Conservation (phyloP, 169 alveolate species). For the Theileria sp. region DNA sequence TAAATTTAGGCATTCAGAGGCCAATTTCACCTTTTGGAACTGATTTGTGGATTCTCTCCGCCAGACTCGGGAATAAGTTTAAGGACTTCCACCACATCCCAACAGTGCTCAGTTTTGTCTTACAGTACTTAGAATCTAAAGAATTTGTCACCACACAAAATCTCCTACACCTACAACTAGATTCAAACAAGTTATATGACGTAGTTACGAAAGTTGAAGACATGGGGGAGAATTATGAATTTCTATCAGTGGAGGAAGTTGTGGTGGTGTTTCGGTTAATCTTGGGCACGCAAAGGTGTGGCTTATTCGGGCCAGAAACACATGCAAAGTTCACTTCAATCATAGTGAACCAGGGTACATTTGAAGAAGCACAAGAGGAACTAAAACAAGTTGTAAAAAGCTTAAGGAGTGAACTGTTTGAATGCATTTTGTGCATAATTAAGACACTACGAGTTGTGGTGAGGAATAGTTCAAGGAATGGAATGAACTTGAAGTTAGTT, state of each 20-base stretch:
- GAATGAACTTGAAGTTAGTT: constrained; percentile 36
- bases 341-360: constrained; percentile 25
- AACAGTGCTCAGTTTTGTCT: constrained; percentile 65
- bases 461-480: constrained; percentile 32
- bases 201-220: constrained; percentile 62
- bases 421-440: constrained; percentile 51
- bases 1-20: constrained; percentile 55
- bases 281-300: constrained; percentile 71
- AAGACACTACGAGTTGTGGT: constrained; percentile 55
- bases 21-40: constrained; percentile 73
- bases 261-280: constrained; percentile 69
- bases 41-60: constrained; percentile 67
- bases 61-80: constrained; percentile 66
- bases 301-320: constrained; percentile 67
- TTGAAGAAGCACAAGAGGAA: constrained; percentile 37
- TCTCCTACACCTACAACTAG: constrained; percentile 66
- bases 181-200: constrained; percentile 52
- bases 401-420: constrained; percentile 27
- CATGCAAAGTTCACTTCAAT: constrained; percentile 44
- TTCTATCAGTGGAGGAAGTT: constrained; percentile 59
- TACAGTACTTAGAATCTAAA: constrained; percentile 33
- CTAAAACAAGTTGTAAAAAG: constrained; percentile 18
- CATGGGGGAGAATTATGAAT: constrained; percentile 64
- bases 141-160: constrained; percentile 66
- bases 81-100: constrained; percentile 71